A percentile compares a stretch with the other conserved stretches of the same genome.
Conservation (phyloP, 768 basidiomycete genomes). For the Amanita molliuscula region DNA sequence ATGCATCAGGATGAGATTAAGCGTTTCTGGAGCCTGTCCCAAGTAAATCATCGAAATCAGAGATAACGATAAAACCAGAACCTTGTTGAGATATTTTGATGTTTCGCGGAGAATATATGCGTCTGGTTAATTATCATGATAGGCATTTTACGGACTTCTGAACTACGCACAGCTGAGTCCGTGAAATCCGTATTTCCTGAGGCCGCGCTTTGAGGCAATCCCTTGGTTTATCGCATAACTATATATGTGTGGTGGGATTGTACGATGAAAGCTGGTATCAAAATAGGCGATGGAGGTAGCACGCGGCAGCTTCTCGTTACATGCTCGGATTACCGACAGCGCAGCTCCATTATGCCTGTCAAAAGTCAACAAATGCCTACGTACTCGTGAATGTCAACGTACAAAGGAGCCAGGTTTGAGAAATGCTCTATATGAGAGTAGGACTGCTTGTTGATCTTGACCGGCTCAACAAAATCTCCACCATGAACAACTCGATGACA, state of each 20-base stretch:
- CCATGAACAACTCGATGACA: constrained; percentile 86
- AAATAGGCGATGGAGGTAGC: constrained; percentile 77
- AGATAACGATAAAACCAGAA: constrained; percentile 9
- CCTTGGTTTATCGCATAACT: constrained; percentile 68
- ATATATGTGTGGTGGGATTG: constrained; percentile 66
- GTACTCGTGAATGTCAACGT: constrained; percentile 18
- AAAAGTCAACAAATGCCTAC: background rate
- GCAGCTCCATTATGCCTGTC: constrained; percentile 54
- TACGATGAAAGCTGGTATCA: constrained; percentile 77
- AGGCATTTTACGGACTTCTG: background rate
- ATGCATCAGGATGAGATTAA: constrained; percentile 77
- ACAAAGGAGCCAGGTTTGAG: constrained; percentile 76
- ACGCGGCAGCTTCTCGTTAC: constrained; percentile 50
- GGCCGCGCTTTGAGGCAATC: constrained; percentile 49
- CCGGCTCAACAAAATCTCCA: constrained; percentile 64
- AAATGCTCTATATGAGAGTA: constrained; percentile 65
- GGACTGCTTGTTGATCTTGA: constrained; percentile 56
- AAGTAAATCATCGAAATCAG: background rate
- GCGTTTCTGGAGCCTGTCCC: constrained; percentile 27
- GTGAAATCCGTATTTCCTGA: constrained; percentile 90
- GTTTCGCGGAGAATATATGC: constrained; percentile 59
- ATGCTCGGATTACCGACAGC: constrained; percentile 49
- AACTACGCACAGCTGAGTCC: constrained; percentile 57
- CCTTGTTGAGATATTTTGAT: constrained; percentile 48
- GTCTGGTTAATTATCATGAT: constrained; percentile 25